Percentiles rank a stretch among this genome's conserved stretches.
Conservation (phyloP, 2,329 filamentous ascomycete species). For the Fusarium sp. region DNA sequence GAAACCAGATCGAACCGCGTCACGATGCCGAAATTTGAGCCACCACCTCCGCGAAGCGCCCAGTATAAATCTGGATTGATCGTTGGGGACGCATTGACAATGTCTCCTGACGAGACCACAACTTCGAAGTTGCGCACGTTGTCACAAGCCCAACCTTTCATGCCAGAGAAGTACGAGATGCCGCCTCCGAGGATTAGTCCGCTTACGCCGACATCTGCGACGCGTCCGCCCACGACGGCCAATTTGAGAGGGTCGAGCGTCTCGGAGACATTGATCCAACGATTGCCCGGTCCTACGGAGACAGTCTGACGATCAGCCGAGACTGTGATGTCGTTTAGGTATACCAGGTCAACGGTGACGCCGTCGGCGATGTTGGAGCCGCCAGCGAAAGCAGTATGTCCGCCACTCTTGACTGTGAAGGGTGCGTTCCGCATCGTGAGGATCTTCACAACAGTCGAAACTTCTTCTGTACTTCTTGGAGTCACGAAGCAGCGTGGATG, state of each 20-base stretch:
- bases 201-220: slow-evolving; percentile 45
- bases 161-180: slow-evolving; percentile 51
- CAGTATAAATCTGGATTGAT: slow-evolving; percentile 12
- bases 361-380: slow-evolving; percentile 54
- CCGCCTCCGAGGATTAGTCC: slow-evolving; percentile 51
- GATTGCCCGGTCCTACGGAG: slow-evolving; percentile 16
- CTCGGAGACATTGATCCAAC: slow-evolving; percentile 18
- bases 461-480: background rate
- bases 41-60: slow-evolving; percentile 18
- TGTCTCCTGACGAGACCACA: slow-evolving; percentile 56
- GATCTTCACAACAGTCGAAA: background rate
- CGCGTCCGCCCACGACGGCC: slow-evolving; percentile 13
- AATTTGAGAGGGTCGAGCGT: slow-evolving; percentile 2
- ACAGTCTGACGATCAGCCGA: slow-evolving; percentile 14
- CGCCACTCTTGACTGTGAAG: slow-evolving; percentile 64
- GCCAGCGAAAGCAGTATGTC: slow-evolving; percentile 59
- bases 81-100: slow-evolving; percentile 45
- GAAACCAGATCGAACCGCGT: slow-evolving; percentile 45
- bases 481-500: slow-evolving; percentile 6
- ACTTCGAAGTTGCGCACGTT: slow-evolving; percentile 58
- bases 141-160: slow-evolving; percentile 59
- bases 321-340: slow-evolving; percentile 43
- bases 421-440: background rate
- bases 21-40: slow-evolving; percentile 21
- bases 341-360: slow-evolving; percentile 56